Evolutionary conservation across 2,329 filamentous ascomycete species (phyloP), one percentile per base, ranked within the genome.

Genomic region (Fusarium sp.): DNA sequence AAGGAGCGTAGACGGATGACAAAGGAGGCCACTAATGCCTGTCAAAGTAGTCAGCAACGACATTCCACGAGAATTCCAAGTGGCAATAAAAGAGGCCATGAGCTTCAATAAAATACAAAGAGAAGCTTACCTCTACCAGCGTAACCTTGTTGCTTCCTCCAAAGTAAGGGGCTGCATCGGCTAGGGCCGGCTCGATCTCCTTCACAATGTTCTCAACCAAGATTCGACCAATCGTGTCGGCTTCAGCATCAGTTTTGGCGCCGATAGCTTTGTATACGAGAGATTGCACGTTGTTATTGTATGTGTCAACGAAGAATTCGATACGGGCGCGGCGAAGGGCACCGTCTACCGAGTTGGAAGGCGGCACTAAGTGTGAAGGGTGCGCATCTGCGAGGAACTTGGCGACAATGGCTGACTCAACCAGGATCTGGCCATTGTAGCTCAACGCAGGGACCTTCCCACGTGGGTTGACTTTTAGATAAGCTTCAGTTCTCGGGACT

Each of bases 401-500:
- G 58, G 72, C 77, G 71, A 78, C 72, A 60, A 66, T 39, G 18
- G 41, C 43, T 27, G 54, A 57, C 54, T 57, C 54, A 31, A 16
- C 37, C 13, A 57, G 12, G 27, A 57, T 57, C 9, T 23, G 18
- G 9, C 54, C 43, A 7, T 57, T 37, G 62, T 15, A 47, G 27
- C 59, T 43, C 27, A 27, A 18, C 2, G 47, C 23, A 28, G 43
- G 18, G 18, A 51, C 23, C 27, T 34, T 31, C 12, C 40, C 40
- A 7, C 18, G 11, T 15, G 31, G 16, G 48, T 37, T 57, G 31
- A 57, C 59, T 46, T 57, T 60, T 23, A 69, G 60, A 57, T 57
- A 30, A 18, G 52, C 43, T 54, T 71, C 56, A 71, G 68, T 76
- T 77, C 77, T 78, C 77, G 81, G 80, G 73, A 70, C 60, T 75